These are phyloP conservation scores for Sporisorium iseilematis-ciliati DNA, from an alignment of 1,284 basidiomycete species.

Conservation along the genomic window DNA sequence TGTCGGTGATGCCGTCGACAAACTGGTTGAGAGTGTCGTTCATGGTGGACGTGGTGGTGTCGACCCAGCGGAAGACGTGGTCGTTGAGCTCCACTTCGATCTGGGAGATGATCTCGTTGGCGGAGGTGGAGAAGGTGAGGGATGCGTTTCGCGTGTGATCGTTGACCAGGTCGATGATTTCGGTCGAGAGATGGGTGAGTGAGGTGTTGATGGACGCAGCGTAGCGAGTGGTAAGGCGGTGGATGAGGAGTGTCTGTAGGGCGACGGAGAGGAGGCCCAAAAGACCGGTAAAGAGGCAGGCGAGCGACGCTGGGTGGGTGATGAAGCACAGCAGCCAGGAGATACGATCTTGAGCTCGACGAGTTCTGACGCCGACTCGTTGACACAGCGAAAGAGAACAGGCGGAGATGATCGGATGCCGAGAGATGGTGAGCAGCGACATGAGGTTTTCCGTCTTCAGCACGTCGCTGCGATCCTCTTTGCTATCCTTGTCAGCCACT, in stretches of 20 bases:
- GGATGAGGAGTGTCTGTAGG: slow-evolving; percentile 79
- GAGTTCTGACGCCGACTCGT: slow-evolving; percentile 30
- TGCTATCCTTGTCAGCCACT: background rate
- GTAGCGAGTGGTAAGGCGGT: slow-evolving; percentile 49
- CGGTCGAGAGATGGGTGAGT: slow-evolving; percentile 76
- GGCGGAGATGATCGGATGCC: slow-evolving; percentile 50
- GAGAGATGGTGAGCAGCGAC: slow-evolving; percentile 49
- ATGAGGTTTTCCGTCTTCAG: slow-evolving; percentile 35
- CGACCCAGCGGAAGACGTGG: slow-evolving; percentile 85
- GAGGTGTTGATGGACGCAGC: slow-evolving; percentile 65
- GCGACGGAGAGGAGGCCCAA: slow-evolving; percentile 90
- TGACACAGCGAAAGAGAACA: slow-evolving; percentile 28
- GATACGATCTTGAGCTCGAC: slow-evolving; percentile 65
- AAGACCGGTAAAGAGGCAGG: slow-evolving; percentile 88
- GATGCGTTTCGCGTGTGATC: slow-evolving; percentile 80
- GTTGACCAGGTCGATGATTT: slow-evolving; percentile 82
- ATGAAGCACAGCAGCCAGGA: slow-evolving; percentile 88
- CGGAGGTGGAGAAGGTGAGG: slow-evolving; percentile 78
- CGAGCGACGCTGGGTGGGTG: slow-evolving; percentile 87
- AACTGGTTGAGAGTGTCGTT: slow-evolving; percentile 76
- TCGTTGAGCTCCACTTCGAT: slow-evolving; percentile 84
- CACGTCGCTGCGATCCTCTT: slow-evolving; percentile 1
- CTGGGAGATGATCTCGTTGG: slow-evolving; percentile 79
- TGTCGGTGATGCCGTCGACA: slow-evolving; percentile 70
- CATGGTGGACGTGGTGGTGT: slow-evolving; percentile 86